phyloP scores from a whole-genome alignment of 768 basidiomycete species.

The Trametes elegans region DNA sequence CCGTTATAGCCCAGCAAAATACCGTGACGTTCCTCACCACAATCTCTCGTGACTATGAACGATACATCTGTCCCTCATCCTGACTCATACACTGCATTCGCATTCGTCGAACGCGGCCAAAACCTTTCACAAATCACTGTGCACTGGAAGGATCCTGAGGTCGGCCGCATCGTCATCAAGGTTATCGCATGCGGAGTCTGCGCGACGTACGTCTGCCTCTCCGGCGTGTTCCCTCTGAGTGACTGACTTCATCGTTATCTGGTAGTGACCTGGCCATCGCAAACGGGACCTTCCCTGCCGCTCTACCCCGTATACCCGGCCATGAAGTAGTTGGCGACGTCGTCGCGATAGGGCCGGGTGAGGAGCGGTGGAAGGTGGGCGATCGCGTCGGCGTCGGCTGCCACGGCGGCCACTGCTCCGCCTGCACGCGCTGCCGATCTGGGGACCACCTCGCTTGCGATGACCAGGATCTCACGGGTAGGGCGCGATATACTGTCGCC shows the following conservation, averaged over 20 bases:
- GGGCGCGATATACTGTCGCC: neutral
- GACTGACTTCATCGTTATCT: neutral
- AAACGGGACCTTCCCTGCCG: neutral
- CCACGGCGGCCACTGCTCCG: slow-evolving; percentile 26
- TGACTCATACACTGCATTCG: slow-evolving; percentile 20
- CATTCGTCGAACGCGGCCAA: slow-evolving; percentile 21
- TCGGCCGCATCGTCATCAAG: slow-evolving; percentile 24
- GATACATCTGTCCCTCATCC: neutral
- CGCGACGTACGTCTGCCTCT: slow-evolving; percentile 19
- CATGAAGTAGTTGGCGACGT: slow-evolving; percentile 30
- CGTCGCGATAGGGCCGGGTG: slow-evolving; percentile 20
- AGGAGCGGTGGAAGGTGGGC: slow-evolving; percentile 24
- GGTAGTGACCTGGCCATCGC: neutral
- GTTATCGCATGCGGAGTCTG: slow-evolving; percentile 31
- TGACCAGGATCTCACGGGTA: slow-evolving; percentile 22
- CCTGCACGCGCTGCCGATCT: slow-evolving; percentile 23
- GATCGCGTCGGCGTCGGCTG: slow-evolving; percentile 31
- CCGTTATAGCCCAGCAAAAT: too few relatives aligned
- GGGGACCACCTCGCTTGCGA: slow-evolving; percentile 27
- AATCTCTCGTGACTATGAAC: neutral
- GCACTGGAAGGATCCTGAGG: slow-evolving; percentile 22
- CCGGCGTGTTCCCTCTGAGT: too few relatives aligned
- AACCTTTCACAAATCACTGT: slow-evolving; percentile 20
- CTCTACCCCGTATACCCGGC: slow-evolving; percentile 23
- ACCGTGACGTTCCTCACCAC: neutral